These are phyloP conservation scores for Kwoniella europaea DNA, from an alignment of 768 basidiomycete genomes.

Conservation along the genomic window DNA sequence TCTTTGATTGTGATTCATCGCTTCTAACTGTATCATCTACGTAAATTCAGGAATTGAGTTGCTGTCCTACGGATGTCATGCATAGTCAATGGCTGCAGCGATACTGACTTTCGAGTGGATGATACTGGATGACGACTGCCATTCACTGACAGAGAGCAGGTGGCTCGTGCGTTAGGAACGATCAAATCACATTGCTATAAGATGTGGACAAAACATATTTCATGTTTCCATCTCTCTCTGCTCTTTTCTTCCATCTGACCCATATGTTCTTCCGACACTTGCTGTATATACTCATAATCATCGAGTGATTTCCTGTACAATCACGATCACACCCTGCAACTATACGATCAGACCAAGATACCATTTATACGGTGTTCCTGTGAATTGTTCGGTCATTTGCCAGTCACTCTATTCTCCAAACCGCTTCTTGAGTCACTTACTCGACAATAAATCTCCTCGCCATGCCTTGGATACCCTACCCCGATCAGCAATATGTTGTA, in stretches of 20 bases:
- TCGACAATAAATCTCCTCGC: background rate
- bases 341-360: too few relatives aligned
- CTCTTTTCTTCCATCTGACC: background rate
- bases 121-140: too few relatives aligned
- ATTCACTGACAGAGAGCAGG: too few relatives aligned
- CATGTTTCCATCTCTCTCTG: background rate
- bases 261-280: background rate
- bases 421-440: background rate
- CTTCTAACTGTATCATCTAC: background rate
- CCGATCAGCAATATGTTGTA: background rate
- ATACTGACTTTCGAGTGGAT: too few relatives aligned
- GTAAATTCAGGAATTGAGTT: background rate
- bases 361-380: too few relatives aligned
- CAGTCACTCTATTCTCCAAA: background rate
- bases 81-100: background rate
- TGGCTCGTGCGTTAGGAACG: background rate
- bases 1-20: background rate
- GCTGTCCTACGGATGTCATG: background rate
- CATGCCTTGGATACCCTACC: background rate
- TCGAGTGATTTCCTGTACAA: background rate
- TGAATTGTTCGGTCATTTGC: too few relatives aligned
- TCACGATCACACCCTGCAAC: background rate
- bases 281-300: background rate
- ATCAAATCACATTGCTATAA: background rate
- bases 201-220: too few relatives aligned